Base-by-base conservation (phyloP, 2,329 filamentous ascomycete species). In the Pseudogymnoascus sp. region DNA sequence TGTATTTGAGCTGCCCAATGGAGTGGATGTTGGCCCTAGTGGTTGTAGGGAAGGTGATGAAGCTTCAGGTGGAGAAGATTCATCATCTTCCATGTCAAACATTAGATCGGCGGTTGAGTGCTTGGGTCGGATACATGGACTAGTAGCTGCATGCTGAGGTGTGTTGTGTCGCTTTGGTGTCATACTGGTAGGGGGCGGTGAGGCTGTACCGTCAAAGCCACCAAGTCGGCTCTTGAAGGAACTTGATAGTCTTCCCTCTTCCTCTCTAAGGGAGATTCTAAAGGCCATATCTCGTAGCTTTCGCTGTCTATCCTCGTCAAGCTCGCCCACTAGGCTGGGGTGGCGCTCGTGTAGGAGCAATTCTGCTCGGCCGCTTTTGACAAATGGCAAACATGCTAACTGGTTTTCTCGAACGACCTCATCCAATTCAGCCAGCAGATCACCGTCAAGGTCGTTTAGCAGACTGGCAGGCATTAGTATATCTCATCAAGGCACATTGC, bases 41-140 rank as follows among this genome's bases (percentile, higher is more conserved):
- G 45, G 26, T 13, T 30, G n/a, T 55, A 30, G 9, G 3, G 63
- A 64, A 35, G 63, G 63, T 21, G 35, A 61, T 23, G 63, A 60
- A 57, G 60, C 65, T 34, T 41, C 41, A 39, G 57, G 52, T 12
- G 56, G 33, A 8, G 65, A 59, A 12, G 60, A 38, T 15, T 69
- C 67, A 28, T 71, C 70, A 18, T 95, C 91, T 61, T 96, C 92
- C 91, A 96, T 96, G 65, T 90, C 84, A 69, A 96, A 96, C 72
- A 96, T 95, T 59, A 96, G 79, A 66, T 96, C 92, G 35, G 79
- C 79, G 1, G 80, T 76, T 0, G 88, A 92, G 18, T 79, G 79
- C 67, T 84, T 90, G 1, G 86, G 79, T 59, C 82, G 85, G 45
- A 94, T 76, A 15, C 75, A 77, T 0, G 90, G 90, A 60, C 84